These are phyloP conservation scores for Candida parachauliodes DNA, from an alignment of 805 yeast genomes.

Conservation along the genomic window DNA sequence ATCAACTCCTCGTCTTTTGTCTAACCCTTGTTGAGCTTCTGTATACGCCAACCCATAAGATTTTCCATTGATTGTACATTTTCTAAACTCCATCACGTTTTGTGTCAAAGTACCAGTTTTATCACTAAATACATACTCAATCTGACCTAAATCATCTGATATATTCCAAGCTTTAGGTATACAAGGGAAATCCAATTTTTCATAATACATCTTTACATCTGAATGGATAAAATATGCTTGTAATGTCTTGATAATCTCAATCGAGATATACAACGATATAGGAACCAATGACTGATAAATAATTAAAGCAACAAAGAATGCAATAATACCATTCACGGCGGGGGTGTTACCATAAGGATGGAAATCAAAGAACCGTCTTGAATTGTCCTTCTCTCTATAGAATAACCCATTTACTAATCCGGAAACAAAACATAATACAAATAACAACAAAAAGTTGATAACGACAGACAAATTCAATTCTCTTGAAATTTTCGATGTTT, in stretches of 20 bases:
- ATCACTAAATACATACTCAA: slow-evolving; percentile 78
- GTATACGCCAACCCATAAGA: slow-evolving; percentile 75
- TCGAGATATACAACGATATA: slow-evolving; percentile 71
- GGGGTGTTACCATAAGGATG: slow-evolving; percentile 58
- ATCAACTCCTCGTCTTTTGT: slow-evolving; percentile 62
- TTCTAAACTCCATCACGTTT: slow-evolving; percentile 78
- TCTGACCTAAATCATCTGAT: slow-evolving; percentile 81
- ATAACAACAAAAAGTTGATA: slow-evolving; percentile 58
- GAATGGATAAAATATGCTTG: slow-evolving; percentile 75
- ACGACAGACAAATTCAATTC: slow-evolving; percentile 66
- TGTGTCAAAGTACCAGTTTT: slow-evolving; percentile 84
- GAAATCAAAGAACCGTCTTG: slow-evolving; percentile 57
- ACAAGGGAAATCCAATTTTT: slow-evolving; percentile 67
- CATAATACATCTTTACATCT: slow-evolving; percentile 68
- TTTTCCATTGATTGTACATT: slow-evolving; percentile 65
- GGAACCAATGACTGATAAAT: slow-evolving; percentile 77
- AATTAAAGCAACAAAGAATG: slow-evolving; percentile 70
- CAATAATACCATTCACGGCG: slow-evolving; percentile 61
- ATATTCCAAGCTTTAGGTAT: slow-evolving; percentile 81
- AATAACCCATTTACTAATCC: slow-evolving; percentile 69
- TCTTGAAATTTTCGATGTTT: slow-evolving; percentile 59
- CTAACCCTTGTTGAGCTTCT: slow-evolving; percentile 71
- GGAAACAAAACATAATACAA: slow-evolving; percentile 62
- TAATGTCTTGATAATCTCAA: slow-evolving; percentile 73
- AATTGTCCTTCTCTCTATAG: slow-evolving; percentile 41